Evolutionary conservation across 2,329 filamentous ascomycete species (phyloP).

Genomic region (Tolypocladium inflatum): DNA sequence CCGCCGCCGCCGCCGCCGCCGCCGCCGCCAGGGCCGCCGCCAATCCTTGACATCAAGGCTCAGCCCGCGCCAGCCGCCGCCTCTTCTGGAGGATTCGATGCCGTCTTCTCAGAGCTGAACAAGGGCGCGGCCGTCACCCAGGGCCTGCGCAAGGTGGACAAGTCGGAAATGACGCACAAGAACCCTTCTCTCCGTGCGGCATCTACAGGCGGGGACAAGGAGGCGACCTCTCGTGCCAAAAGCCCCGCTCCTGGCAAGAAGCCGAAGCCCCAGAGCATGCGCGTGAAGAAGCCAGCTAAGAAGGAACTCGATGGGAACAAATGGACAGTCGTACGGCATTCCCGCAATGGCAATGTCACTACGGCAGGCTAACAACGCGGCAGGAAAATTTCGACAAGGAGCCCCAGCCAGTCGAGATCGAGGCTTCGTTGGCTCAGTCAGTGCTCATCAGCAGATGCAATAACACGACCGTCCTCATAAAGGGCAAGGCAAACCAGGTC

Average conservation of each 20-base stretch:
- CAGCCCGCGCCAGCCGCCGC: slow-evolving; percentile 15
- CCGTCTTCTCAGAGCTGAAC: slow-evolving; percentile 89
- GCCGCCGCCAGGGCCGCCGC: slow-evolving; percentile 62
- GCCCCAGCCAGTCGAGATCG: slow-evolving; percentile 63
- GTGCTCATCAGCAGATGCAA: slow-evolving; percentile 88
- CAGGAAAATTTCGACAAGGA: slow-evolving; percentile 87
- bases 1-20: slow-evolving; percentile 52
- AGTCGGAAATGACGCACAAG: slow-evolving; percentile 96
- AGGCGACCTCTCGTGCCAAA: slow-evolving; percentile 54
- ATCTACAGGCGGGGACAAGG: slow-evolving; percentile 57
- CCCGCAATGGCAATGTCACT: not conserved
- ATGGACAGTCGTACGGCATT: slow-evolving; percentile 66
- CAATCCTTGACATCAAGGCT: slow-evolving; percentile 51
- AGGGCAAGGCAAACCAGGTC: slow-evolving; percentile 93
- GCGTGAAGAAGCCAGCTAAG: slow-evolving; percentile 69
- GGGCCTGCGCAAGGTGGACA: slow-evolving; percentile 85
- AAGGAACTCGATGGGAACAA: slow-evolving; percentile 83
- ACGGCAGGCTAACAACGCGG: slow-evolving; percentile 2
- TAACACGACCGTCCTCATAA: slow-evolving; percentile 81
- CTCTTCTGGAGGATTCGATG: slow-evolving; percentile 58
- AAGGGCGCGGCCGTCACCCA: slow-evolving; percentile 81
- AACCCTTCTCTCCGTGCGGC: slow-evolving; percentile 76
- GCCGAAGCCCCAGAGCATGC: slow-evolving; percentile 78
- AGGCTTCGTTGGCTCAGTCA: slow-evolving; percentile 75
- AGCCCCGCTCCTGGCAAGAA: slow-evolving; percentile 83